These are phyloP conservation scores for Hypoxylon sp. DNA, from an alignment of 2,329 filamentous ascomycete genomes.

Conservation along the genomic window DNA sequence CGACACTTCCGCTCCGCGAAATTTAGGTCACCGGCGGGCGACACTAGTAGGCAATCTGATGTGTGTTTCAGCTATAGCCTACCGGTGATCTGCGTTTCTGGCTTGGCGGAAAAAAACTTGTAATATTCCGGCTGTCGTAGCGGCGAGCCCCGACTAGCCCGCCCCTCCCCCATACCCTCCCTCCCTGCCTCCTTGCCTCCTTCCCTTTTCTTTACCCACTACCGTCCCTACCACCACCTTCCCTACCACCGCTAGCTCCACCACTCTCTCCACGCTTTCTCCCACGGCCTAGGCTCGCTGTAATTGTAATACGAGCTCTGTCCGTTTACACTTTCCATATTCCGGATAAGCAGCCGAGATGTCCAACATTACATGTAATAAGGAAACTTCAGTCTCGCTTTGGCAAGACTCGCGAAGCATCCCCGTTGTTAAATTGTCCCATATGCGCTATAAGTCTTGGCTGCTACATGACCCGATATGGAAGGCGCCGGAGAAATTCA, in stretches of 20 bases:
- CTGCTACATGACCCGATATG: slow-evolving; percentile 31
- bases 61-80: slow-evolving; percentile 30
- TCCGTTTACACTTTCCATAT: slow-evolving; percentile 30
- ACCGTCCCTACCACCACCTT: slow-evolving; percentile 11
- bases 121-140: slow-evolving; percentile 24
- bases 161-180: slow-evolving; percentile 6
- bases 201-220: slow-evolving; percentile 9
- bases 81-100: slow-evolving; percentile 26
- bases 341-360: slow-evolving; percentile 25
- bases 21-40: slow-evolving; percentile 33
- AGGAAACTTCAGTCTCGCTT: slow-evolving; percentile 27
- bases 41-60: slow-evolving; percentile 15
- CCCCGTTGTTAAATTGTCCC: slow-evolving; percentile 14
- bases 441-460: slow-evolving; percentile 34
- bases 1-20: slow-evolving; percentile 34
- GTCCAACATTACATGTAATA: slow-evolving; percentile 18
- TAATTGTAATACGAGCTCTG: slow-evolving; percentile 28
- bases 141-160: slow-evolving; percentile 14
- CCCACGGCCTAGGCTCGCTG: slow-evolving; percentile 20
- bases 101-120: slow-evolving; percentile 24
- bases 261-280: slow-evolving; percentile 16
- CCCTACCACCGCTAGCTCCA: slow-evolving; percentile 16
- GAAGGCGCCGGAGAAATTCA: slow-evolving; percentile 25
- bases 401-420: slow-evolving; percentile 7
- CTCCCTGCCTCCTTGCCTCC: slow-evolving; percentile 6